Evolutionary conservation across 352 stramenopile species (phyloP).

Genomic region (Phytophthora tentaculata): DNA sequence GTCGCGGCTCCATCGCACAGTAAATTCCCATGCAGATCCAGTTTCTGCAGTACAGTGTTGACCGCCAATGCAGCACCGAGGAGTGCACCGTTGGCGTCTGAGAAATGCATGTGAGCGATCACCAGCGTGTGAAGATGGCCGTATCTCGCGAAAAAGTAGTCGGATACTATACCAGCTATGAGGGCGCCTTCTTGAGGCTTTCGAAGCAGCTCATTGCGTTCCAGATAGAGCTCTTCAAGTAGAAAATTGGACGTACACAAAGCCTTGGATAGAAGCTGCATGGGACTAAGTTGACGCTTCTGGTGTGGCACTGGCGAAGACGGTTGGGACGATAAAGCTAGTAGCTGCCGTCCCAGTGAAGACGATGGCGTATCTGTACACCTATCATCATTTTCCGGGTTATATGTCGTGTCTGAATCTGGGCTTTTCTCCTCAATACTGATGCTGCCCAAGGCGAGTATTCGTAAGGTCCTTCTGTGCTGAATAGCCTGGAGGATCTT

Average conservation of each 20-base stretch:
- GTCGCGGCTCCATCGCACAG: conserved; percentile 49
- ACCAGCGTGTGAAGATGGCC: conserved; percentile 55
- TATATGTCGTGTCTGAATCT: conserved; percentile 4
- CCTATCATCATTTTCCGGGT: conserved; percentile 5
- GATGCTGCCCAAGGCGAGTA: conserved; percentile 54
- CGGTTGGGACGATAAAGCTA: conserved; percentile 14
- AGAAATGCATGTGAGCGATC: conserved; percentile 50
- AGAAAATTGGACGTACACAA: conserved; percentile 64
- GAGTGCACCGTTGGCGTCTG: conserved; percentile 39
- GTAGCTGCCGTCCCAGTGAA: neutral
- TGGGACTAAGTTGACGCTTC: conserved; percentile 28
- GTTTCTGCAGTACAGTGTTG: conserved; percentile 58
- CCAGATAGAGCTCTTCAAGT: conserved; percentile 67
- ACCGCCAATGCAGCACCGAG: conserved; percentile 57
- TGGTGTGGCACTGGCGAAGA: conserved; percentile 20
- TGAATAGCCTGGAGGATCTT: conserved; percentile 49
- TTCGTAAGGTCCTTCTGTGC: conserved; percentile 46
- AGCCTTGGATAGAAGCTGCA: conserved; percentile 43
- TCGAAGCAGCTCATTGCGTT: conserved; percentile 50
- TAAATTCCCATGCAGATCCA: conserved; percentile 70
- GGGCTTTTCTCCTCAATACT: neutral
- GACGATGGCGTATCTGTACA: conserved; percentile 1
- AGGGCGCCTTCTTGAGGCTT: conserved; percentile 33
- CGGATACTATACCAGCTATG: conserved; percentile 55
- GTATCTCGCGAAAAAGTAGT: conserved; percentile 84